Evolutionary conservation across 2,329 filamentous ascomycete species (phyloP), one percentile per base, ranked within the genome.

Genomic region (Botrytis deweyae): DNA sequence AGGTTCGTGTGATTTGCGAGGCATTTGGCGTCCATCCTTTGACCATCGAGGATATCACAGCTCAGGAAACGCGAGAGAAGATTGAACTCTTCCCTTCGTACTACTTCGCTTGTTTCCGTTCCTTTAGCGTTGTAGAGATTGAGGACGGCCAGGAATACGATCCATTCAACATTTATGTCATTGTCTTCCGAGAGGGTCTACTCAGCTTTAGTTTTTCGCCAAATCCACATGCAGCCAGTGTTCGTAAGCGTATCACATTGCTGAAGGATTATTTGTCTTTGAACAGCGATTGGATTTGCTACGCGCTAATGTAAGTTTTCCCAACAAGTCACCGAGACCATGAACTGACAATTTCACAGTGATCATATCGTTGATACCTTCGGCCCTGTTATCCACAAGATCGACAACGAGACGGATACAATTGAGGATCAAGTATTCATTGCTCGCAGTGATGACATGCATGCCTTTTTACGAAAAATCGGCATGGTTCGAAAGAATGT

Each of bases 351-450:
- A 44, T 33, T 63, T 64, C 44, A 52, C 73, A 93, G 92, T 81
- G 96, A 99, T 83, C 94, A 99, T 81, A 99, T 99, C 80, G 96
- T 98, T 75, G 96, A 99, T 84, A 93, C 90, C 36, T 99, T 98
- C 80, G 95, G 93, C 0, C 95, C 95, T 22, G 91, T 94, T 44
- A 97, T 99, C 76, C 91, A 90, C 73, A 91, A 93, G 72, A 92
- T 97, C 70, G 96, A 99, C 83, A 84, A 90, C 29, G 93, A 97
- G 79, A 95, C 95, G 1, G 96, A 99, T 81, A 89, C 89, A 18
- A 98, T 99, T 75, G 96, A 99, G 82, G 96, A 99, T 78, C 92
- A 95, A 73, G 95, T 99, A 68, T 98, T 98, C 81, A 91, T 96
- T 73, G 94, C 95, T 64, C 92, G 95, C 59, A 90, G 93, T 66